Conservation (phyloP, 495 filamentous ascomycete species). For the Saxispiralis lemnorum region DNA sequence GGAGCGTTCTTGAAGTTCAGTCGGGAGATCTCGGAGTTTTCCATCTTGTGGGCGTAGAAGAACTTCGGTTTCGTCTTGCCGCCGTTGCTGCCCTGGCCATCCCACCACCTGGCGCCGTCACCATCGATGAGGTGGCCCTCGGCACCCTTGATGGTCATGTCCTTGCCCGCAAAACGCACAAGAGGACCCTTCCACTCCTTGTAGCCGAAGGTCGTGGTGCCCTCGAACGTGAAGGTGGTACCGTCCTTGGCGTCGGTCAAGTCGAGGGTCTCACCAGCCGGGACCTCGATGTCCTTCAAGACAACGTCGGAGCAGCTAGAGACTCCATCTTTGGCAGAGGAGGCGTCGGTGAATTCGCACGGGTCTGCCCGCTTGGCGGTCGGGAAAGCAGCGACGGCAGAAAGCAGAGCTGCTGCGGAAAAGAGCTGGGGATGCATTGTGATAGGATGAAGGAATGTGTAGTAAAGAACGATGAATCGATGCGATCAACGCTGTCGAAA, state of each 20-base stretch:
- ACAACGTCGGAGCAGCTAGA: slow-evolving; percentile 29
- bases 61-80: slow-evolving; percentile 41
- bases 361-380: background rate
- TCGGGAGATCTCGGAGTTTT: slow-evolving; percentile 25
- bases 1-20: slow-evolving; percentile 41
- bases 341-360: slow-evolving; percentile 29
- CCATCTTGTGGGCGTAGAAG: slow-evolving; percentile 32
- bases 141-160: slow-evolving; percentile 29
- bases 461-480: too few relatives aligned
- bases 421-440: background rate
- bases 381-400: background rate
- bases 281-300: slow-evolving; percentile 29
- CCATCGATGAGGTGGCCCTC: slow-evolving; percentile 28
- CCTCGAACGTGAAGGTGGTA: slow-evolving; percentile 34
- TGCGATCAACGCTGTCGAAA: too few relatives aligned
- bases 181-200: slow-evolving; percentile 35
- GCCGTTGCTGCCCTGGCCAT: slow-evolving; percentile 34
- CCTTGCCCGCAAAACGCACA: slow-evolving; percentile 28
- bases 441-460: too few relatives aligned
- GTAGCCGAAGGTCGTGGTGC: slow-evolving; percentile 35
- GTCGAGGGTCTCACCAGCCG: slow-evolving; percentile 32
- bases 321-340: slow-evolving; percentile 26
- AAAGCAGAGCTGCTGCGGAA: background rate
- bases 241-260: slow-evolving; percentile 27
- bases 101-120: slow-evolving; percentile 35